These are phyloP conservation scores for Fusarium newnesense DNA, from an alignment of 2,329 filamentous ascomycete genomes.

Conservation along the genomic window DNA sequence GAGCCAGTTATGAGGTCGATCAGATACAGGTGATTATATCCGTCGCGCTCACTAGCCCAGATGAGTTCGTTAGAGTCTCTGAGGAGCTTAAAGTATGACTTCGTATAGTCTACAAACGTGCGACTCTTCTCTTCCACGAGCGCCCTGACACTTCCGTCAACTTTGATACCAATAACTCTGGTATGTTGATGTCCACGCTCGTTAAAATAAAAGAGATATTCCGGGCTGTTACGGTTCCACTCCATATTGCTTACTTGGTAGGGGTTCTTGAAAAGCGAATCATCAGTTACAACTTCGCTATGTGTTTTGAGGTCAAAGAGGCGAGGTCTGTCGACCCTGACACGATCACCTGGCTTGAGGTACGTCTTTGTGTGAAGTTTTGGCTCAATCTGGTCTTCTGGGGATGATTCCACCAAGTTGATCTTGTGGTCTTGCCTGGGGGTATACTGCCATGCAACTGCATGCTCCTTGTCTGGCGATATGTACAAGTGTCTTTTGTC, in stretches of 20 bases:
- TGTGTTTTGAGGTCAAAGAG: conserved; percentile 37
- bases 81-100: conserved; percentile 19
- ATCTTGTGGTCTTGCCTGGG: conserved; percentile 29
- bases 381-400: conserved; percentile 43
- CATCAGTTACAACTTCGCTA: conserved; percentile 36
- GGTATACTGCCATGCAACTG: conserved; percentile 41
- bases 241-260: conserved; percentile 36
- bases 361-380: conserved; percentile 38
- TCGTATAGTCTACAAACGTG: conserved; percentile 43
- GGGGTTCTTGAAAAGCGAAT: conserved; percentile 38
- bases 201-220: conserved; percentile 45
- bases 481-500: conserved; percentile 28
- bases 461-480: conserved; percentile 27
- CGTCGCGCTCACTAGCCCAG: conserved; percentile 46
- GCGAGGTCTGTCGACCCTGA: conserved; percentile 38
- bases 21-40: conserved; percentile 46
- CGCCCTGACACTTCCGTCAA: conserved; percentile 24
- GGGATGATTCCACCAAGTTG: conserved; percentile 41
- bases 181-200: conserved; percentile 43
- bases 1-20: conserved; percentile 21
- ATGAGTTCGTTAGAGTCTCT: conserved; percentile 36
- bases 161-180: conserved; percentile 31
- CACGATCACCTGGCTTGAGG: conserved; percentile 43
- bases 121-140: conserved; percentile 41
- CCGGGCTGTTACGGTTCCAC: conserved; percentile 38